Evolutionary conservation across 331 rosid genomes (phyloP), one percentile per base, ranked within the genome.

Genomic region (Malus hybrid): DNA sequence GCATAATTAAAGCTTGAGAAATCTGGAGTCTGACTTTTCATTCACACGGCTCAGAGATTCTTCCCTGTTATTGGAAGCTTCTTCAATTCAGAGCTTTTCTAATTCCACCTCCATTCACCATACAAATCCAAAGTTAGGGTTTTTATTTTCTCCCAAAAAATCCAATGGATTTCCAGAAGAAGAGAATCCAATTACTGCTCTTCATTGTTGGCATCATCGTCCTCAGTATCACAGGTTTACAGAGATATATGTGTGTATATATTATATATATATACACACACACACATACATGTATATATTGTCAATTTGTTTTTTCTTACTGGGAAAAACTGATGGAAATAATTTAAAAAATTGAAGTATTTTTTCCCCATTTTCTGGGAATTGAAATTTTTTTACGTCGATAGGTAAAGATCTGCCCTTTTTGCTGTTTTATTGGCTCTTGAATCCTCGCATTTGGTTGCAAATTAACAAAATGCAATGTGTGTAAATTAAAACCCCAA

Each of bases 191-290:
- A 34, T 32, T 88, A 30, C 79, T 90, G 76, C 29, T 79, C 13
- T 68, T 80, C 75, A 36, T 84, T 39, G 80, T 76, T 58, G 88
- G 84, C 78, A 75, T 90, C 82, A 58, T 89, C 77, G 83, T 63
- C 83, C 93, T 95, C 85, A 86, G 96, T 81, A 84, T 92, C 72
- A 80, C 89, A 66, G 99, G 99, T 94, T 71, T 77, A 52, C 57
- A 52, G 8, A 52, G 4, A 16, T 42, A 42, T 42, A 42, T 10
- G 12, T 39, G 46, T 2, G 13, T 30, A 30, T 29, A 29, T 30
- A 30, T 30, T 30, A 30, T 4, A 10, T 0, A 42, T 5, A 5
- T 6, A 14, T 2, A 48, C 0, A 48, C 4, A 48, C 0, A 48
- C 5, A 50, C 1, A 48, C 0, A 48, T 1, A 48, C n/a, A 50